Conservation (phyloP, 176 grass and related monocot genomes). For the Ampelocalamus luodianensis region DNA sequence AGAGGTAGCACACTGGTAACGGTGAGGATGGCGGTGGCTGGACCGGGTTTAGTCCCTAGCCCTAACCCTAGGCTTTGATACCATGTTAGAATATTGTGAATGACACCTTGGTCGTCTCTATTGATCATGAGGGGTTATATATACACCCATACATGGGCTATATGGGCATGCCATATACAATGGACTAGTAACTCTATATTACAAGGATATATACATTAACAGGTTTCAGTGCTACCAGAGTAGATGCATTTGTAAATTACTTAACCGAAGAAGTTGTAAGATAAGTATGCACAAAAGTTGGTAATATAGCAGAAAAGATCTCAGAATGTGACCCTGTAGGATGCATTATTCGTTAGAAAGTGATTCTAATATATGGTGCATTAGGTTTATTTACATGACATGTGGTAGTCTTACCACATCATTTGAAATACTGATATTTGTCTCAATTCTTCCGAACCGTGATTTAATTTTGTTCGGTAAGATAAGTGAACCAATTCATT, state of each 20-base stretch:
- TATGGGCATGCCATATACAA: too few species aligned
- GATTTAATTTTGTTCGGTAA: conserved; percentile 8
- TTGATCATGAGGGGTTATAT: too few species aligned
- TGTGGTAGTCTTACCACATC: neutral
- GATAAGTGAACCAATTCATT: neutral
- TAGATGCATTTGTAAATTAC: conserved; percentile 6
- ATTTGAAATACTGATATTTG: neutral
- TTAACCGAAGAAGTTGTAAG: neutral
- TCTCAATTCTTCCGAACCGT: neutral
- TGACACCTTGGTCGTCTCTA: too few species aligned
- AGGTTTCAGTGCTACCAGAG: neutral
- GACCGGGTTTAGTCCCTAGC: too few species aligned
- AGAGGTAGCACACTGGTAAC: too few species aligned
- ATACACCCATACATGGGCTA: too few species aligned
- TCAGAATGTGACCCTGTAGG: neutral
- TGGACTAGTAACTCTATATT: too few species aligned
- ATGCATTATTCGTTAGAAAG: conserved; percentile 5
- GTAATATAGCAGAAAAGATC: conserved; percentile 6
- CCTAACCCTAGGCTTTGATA: too few species aligned
- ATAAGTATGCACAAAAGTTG: neutral
- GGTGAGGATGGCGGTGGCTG: too few species aligned
- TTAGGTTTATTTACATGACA: conserved; percentile 14
- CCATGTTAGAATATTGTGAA: too few species aligned
- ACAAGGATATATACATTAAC: too few species aligned
- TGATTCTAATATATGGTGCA: neutral